Percentiles rank a stretch among this genome's conserved stretches.
Conservation (phyloP, 2,329 filamentous ascomycete species). For the Colletotrichum sp. region DNA sequence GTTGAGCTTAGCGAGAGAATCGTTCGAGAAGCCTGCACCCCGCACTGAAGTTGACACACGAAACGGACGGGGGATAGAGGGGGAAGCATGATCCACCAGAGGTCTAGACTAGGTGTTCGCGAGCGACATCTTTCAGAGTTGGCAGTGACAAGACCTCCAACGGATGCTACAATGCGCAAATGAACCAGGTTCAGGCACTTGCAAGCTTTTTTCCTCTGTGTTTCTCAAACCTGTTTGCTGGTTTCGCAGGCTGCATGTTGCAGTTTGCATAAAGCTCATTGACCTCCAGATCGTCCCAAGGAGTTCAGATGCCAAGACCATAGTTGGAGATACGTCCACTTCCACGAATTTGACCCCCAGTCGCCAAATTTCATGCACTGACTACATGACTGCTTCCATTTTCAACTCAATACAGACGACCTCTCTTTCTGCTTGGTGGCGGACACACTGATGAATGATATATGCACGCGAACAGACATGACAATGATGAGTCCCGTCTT, state of each 20-base stretch:
- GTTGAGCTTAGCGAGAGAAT: background rate
- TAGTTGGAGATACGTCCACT: background rate
- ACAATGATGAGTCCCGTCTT: background rate
- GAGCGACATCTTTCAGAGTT: background rate
- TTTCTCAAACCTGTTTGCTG: background rate
- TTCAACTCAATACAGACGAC: background rate
- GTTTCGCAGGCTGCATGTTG: background rate
- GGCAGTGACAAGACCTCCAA: background rate
- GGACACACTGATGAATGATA: background rate
- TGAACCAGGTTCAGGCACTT: background rate
- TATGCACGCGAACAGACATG: background rate
- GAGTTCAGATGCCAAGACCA: background rate
- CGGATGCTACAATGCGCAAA: background rate
- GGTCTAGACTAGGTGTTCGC: background rate
- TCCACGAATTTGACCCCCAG: background rate
- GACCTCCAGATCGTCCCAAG: constrained; percentile 1
- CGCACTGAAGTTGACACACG: background rate
- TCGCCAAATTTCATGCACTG: background rate
- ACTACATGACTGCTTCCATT: background rate
- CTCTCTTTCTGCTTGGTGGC: background rate
- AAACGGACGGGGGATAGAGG: background rate
- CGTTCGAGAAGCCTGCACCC: background rate
- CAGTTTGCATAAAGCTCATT: background rate
- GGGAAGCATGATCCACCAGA: background rate
- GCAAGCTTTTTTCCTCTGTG: background rate